Conservation (phyloP, 768 basidiomycete genomes). For the Suillus sp. region DNA sequence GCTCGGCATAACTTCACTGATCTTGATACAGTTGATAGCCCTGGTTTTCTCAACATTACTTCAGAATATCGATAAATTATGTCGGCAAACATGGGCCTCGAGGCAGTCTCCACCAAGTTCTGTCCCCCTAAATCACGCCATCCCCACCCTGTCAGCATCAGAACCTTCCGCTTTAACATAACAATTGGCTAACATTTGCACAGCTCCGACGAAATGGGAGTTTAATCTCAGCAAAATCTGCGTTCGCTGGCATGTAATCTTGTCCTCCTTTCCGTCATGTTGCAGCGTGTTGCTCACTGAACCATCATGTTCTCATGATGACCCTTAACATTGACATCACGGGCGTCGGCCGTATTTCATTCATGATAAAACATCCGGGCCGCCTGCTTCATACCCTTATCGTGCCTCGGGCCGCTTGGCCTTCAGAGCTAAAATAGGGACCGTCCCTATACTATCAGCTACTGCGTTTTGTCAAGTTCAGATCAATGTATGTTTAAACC, state of each 20-base stretch:
- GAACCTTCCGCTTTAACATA: neutral
- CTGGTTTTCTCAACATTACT: neutral
- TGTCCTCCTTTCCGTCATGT: neutral
- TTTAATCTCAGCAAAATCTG: neutral
- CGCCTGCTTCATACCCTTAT: neutral
- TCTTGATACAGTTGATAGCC: neutral
- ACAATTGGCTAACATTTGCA: neutral
- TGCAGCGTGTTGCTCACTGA: neutral
- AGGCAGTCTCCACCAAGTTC: neutral
- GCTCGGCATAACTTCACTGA: neutral
- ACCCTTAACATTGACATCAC: neutral
- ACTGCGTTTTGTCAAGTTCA: neutral
- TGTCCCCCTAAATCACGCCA: neutral
- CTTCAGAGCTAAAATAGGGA: neutral
- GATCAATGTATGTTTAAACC: neutral
- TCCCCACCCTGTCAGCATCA: neutral
- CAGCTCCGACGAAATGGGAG: neutral
- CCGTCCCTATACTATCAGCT: neutral
- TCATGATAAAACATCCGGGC: neutral
- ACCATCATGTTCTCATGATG: slow-evolving; percentile 1
- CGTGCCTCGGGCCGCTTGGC: neutral
- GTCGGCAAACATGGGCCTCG: neutral
- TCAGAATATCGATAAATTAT: neutral
- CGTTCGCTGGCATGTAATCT: neutral
- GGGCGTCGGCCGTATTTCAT: neutral